phyloP scores from a whole-genome alignment of 495 filamentous ascomycete genomes.

The Penicillium psychrofluorescens region DNA sequence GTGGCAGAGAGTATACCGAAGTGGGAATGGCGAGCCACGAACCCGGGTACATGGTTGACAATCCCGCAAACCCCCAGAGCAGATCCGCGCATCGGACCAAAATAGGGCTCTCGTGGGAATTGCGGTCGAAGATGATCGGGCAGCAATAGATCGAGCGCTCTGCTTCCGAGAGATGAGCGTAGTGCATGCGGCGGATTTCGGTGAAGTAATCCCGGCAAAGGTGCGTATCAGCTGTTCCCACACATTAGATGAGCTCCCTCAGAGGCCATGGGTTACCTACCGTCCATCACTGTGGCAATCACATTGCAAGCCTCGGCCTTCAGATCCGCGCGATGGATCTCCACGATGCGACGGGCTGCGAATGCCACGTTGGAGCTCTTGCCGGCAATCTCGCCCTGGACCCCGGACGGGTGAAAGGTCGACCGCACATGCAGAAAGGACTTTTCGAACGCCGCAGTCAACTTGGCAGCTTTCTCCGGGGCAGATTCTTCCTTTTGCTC shows the following conservation, averaged over 20 bases:
- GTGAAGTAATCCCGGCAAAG: slow-evolving; percentile 58
- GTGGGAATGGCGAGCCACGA: slow-evolving; percentile 57
- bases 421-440: slow-evolving; percentile 53
- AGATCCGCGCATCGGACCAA: slow-evolving; percentile 64
- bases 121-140: slow-evolving; percentile 68
- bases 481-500: slow-evolving; percentile 51
- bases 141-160: slow-evolving; percentile 55
- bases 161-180: slow-evolving; percentile 43
- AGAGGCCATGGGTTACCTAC: slow-evolving; percentile 29
- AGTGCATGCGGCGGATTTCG: slow-evolving; percentile 52
- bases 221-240: slow-evolving; percentile 54
- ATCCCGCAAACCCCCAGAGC: slow-evolving; percentile 57
- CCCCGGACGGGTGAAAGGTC: slow-evolving; percentile 54
- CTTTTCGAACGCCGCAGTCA: slow-evolving; percentile 48
- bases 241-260: slow-evolving; percentile 2
- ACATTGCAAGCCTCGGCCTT: slow-evolving; percentile 46
- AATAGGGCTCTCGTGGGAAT: slow-evolving; percentile 55
- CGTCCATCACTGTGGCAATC: slow-evolving; percentile 63
- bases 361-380: slow-evolving; percentile 65
- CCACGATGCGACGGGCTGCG: slow-evolving; percentile 54
- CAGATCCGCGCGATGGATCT: slow-evolving; percentile 37
- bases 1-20: slow-evolving; percentile 60
- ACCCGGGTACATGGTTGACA: slow-evolving; percentile 56
- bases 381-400: slow-evolving; percentile 56
- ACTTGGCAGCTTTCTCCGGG: slow-evolving; percentile 44